phyloP scores from a whole-genome alignment of 306 rosid species.

The Chamaecrista fasciculata region DNA sequence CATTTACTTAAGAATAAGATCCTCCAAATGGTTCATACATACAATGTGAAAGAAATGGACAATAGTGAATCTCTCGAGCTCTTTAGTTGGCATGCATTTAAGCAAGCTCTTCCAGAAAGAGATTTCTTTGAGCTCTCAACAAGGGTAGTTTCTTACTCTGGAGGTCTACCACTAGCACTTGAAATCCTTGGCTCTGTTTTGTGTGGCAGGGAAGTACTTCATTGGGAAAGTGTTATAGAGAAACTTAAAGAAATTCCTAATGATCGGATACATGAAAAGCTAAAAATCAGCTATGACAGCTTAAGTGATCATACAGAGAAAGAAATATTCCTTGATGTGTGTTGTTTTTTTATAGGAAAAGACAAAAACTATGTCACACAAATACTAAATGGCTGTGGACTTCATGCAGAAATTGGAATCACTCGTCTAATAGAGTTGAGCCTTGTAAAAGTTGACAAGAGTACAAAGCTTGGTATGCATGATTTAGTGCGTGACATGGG shows the following conservation, averaged over 20 bases:
- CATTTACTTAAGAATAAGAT: background rate
- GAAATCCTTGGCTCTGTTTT: background rate
- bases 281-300: background rate
- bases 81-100: background rate
- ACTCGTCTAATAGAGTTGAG: background rate
- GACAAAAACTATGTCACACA: background rate
- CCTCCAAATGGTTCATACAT: background rate
- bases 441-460: background rate
- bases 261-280: background rate
- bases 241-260: background rate
- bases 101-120: background rate
- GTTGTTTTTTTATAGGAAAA: conserved; percentile 1
- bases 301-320: background rate
- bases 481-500: background rate
- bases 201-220: background rate
- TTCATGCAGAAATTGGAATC: background rate
- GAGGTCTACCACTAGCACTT: background rate
- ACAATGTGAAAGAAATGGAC: background rate
- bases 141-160: background rate
- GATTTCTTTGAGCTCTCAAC: background rate
- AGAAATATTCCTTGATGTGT: background rate
- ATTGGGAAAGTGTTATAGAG: background rate
- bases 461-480: background rate
- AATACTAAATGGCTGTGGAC: background rate
- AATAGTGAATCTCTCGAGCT: background rate